Evolutionary conservation across 805 yeast species (phyloP).

Genomic region (Teunomyces funiuensis): DNA sequence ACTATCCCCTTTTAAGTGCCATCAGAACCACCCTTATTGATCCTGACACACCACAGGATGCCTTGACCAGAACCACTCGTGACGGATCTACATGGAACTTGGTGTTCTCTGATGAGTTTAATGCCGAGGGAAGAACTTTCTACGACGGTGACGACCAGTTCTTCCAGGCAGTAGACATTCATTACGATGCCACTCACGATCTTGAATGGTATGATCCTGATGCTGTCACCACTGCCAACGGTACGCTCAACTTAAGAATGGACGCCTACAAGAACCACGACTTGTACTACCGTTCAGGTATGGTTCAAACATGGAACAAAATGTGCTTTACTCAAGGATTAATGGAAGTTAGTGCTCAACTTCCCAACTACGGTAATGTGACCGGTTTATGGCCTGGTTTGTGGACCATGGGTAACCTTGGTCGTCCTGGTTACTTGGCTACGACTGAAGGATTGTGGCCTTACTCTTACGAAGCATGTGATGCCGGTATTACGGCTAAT

Average conservation of each 20-base stretch:
- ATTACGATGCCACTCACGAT: constrained; percentile 86
- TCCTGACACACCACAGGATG: constrained; percentile 64
- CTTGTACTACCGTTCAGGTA: constrained; percentile 81
- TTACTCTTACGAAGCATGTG: constrained; percentile 81
- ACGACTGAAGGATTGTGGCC: constrained; percentile 96
- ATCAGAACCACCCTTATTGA: constrained; percentile 62
- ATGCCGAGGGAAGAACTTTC: constrained; percentile 85
- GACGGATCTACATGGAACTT: constrained; percentile 71
- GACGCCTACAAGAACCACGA: constrained; percentile 83
- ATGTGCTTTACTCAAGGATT: constrained; percentile 85
- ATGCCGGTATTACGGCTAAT: constrained; percentile 92
- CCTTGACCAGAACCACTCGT: constrained; percentile 48
- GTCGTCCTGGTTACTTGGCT: constrained; percentile 86
- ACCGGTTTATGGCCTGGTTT: constrained; percentile 95
- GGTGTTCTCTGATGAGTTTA: constrained; percentile 90
- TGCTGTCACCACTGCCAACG: constrained; percentile 75
- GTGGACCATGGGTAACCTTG: constrained; percentile 93
- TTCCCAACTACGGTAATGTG: constrained; percentile 77
- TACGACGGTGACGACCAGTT: constrained; percentile 90
- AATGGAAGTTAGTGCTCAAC: constrained; percentile 69
- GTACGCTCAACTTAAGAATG: constrained; percentile 65
- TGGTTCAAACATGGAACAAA: constrained; percentile 91
- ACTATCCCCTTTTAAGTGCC: constrained; percentile 57
- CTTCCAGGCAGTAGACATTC: constrained; percentile 80
- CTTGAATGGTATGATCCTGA: constrained; percentile 96